Evolutionary conservation across 75 land plant species (phyloP).

Genomic region (Adiantum capillusveneris): DNA sequence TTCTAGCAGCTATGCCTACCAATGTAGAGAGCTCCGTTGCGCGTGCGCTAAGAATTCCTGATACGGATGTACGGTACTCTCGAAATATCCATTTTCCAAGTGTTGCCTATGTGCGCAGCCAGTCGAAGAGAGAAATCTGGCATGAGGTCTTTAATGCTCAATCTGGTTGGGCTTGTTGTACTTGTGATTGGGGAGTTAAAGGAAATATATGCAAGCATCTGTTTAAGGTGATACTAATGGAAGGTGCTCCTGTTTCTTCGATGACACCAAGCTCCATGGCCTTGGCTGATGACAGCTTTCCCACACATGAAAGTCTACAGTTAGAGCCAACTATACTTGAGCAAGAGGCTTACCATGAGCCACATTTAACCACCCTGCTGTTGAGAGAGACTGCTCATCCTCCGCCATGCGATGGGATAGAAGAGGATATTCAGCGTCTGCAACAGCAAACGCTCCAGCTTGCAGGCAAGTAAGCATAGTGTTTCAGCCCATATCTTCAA

Average conservation of each 20-base stretch:
- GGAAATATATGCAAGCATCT: constrained; percentile 85
- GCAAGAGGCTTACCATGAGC: constrained; percentile 5
- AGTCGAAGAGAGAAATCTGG: constrained; percentile 29
- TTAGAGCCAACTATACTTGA: constrained; percentile 1
- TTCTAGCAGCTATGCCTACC: constrained; percentile 19
- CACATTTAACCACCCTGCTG: not conserved
- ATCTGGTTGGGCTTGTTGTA: constrained; percentile 66
- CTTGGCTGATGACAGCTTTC: constrained; percentile 1
- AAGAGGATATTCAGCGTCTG: constrained; percentile 6
- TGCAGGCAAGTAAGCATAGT: not conserved
- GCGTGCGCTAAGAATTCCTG: constrained; percentile 54
- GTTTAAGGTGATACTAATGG: constrained; percentile 42
- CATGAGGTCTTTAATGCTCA: constrained; percentile 66
- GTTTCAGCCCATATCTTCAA: not conserved
- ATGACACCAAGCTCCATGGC: not conserved
- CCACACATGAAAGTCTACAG: not conserved
- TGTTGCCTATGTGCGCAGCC: constrained; percentile 49
- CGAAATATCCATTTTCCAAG: not conserved
- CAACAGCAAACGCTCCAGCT: constrained; percentile 5
- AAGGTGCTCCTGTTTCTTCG: not conserved
- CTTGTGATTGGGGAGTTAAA: constrained; percentile 61
- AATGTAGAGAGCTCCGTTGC: constrained; percentile 67
- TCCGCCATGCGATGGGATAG: not conserved
- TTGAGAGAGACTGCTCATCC: not conserved
- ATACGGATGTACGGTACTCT: constrained; percentile 40